A percentile compares a stretch with the other conserved stretches of the same genome.
Evolutionary conservation across 1,284 basidiomycete species (phyloP).

Genomic region (Earliella scabrosa): DNA sequence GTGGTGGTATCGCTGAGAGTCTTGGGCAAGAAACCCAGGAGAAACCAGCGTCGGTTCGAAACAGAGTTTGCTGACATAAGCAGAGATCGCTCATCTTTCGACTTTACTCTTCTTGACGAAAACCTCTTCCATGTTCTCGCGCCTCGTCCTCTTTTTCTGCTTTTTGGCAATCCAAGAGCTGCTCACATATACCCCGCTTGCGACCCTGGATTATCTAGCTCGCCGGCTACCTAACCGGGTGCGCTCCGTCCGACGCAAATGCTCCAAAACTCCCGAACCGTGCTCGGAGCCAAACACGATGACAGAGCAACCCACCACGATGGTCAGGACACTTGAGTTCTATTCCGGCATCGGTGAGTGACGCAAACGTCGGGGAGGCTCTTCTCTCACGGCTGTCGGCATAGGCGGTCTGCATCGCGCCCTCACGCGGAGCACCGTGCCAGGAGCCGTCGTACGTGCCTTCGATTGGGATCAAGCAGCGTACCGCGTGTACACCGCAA

Average conservation of each 20-base stretch:
- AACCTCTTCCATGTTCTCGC: constrained; percentile 10
- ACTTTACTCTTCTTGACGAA: too few species aligned
- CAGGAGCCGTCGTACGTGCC: constrained; percentile 54
- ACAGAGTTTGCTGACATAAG: constrained; percentile 24
- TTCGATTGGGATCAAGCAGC: constrained; percentile 82
- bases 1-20: constrained; percentile 26
- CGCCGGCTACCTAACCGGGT: background rate
- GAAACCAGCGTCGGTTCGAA: constrained; percentile 19
- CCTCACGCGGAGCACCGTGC: constrained; percentile 52
- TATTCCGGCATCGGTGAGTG: constrained; percentile 73
- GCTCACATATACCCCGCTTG: constrained; percentile 5
- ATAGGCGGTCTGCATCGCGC: constrained; percentile 75
- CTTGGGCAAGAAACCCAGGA: constrained; percentile 21
- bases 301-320: constrained; percentile 21
- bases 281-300: background rate
- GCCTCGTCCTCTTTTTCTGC: constrained; percentile 16
- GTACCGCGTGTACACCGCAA: constrained; percentile 65
- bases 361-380: background rate
- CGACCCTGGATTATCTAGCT: constrained; percentile 14
- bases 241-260: background rate
- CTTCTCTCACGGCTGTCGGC: background rate
- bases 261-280: background rate
- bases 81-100: too few species aligned
- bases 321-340: constrained; percentile 67
- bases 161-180: constrained; percentile 7